Percentiles rank a stretch among this genome's conserved stretches.
Conservation (phyloP, 306 rosid species). For the Fragaria nilgerrensis region DNA sequence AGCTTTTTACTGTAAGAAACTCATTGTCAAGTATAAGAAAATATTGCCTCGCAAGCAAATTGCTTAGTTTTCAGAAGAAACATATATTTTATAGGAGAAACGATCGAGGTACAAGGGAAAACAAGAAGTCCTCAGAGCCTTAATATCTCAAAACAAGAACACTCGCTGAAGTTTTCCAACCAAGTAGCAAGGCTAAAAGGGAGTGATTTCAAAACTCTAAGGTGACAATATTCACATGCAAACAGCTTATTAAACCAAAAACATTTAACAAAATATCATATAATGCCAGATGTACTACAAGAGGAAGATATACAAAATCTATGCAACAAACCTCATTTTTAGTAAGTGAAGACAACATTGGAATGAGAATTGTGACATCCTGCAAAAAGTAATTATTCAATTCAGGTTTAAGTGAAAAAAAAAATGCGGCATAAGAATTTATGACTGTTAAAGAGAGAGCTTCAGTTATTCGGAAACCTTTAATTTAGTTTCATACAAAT, state of each 20-base stretch:
- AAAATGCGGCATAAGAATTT: constrained; percentile 11
- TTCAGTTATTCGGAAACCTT: constrained; percentile 49
- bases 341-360: constrained; percentile 81
- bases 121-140: background rate
- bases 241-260: background rate
- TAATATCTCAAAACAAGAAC: background rate
- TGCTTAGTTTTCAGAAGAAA: background rate
- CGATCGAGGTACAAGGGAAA: background rate
- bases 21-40: background rate
- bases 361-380: constrained; percentile 99
- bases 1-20: background rate
- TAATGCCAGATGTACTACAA: constrained; percentile 5
- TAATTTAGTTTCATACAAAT: constrained; percentile 86
- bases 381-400: constrained; percentile 38
- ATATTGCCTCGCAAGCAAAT: background rate
- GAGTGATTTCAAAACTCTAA: background rate
- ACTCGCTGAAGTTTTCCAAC: background rate
- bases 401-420: constrained; percentile 26
- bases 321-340: constrained; percentile 70
- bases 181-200: background rate
- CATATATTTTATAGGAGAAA: background rate
- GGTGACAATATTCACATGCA: background rate
- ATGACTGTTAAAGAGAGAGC: constrained; percentile 11
- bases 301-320: constrained; percentile 14
- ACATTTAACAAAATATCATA: background rate